phyloP scores from a whole-genome alignment of 169 alveolate genomes.

The Eimeria praecox region DNA sequence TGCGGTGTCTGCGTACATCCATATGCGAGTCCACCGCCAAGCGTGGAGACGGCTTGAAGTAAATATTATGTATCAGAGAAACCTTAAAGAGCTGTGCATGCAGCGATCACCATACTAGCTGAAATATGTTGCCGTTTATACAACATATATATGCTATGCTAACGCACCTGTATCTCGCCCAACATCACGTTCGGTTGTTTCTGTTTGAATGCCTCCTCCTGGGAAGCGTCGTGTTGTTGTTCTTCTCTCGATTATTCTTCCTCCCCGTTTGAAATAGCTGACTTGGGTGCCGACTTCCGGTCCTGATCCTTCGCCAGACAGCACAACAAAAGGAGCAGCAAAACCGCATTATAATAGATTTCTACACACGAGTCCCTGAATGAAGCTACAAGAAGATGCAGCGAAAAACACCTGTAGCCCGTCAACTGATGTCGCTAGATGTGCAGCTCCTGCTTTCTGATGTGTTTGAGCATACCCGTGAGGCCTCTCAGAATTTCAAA shows the following conservation, averaged over 20 bases:
- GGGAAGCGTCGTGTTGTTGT: slow-evolving; percentile 39
- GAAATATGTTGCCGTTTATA: neutral
- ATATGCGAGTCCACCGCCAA: no score
- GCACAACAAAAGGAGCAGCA: neutral
- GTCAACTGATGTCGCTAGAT: neutral
- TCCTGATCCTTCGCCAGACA: slow-evolving; percentile 35
- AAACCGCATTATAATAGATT: neutral
- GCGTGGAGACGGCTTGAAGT: no score
- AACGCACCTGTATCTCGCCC: slow-evolving; percentile 45
- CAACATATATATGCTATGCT: neutral
- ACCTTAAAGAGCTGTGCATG: no score
- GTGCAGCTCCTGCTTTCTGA: neutral
- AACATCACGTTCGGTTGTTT: slow-evolving; percentile 58
- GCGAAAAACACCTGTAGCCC: neutral
- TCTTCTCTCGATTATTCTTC: slow-evolving; percentile 36
- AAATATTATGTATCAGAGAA: no score
- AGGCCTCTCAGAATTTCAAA: slow-evolving; percentile 17
- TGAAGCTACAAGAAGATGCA: neutral
- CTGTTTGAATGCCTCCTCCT: slow-evolving; percentile 58
- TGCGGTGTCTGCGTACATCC: no score
- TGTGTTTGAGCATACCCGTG: slow-evolving; percentile 9
- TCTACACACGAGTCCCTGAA: neutral
- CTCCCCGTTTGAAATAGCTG: slow-evolving; percentile 46
- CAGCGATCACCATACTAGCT: neutral
- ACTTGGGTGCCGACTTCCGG: slow-evolving; percentile 35